Conservation (phyloP, 306 rosid species). For the Castanea sativa region DNA sequence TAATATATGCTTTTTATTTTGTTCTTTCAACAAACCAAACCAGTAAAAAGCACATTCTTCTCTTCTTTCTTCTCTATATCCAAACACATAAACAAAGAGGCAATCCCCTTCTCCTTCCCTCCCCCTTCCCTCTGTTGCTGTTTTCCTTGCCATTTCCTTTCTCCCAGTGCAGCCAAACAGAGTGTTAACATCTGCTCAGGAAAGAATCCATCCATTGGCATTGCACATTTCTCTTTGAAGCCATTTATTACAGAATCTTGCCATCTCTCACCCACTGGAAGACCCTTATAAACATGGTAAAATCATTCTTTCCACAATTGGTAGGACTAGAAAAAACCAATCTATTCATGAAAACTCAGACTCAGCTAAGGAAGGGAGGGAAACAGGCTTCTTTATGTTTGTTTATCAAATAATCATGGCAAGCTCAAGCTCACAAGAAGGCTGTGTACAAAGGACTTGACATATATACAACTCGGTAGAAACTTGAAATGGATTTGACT, state of each 20-base stretch:
- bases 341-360: neutral
- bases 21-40: neutral
- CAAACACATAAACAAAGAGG: neutral
- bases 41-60: neutral
- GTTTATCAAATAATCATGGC: neutral
- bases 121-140: neutral
- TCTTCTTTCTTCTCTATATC: neutral
- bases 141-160: neutral
- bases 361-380: neutral
- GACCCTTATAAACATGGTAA: neutral
- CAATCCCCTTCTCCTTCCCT: neutral
- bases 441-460: neutral
- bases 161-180: neutral
- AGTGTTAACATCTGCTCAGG: neutral
- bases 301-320: neutral
- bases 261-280: neutral
- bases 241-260: neutral
- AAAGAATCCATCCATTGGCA: neutral
- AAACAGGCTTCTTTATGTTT: neutral
- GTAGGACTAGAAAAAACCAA: neutral
- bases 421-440: neutral
- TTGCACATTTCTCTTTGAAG: neutral
- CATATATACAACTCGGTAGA: neutral
- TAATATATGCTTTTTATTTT: neutral
- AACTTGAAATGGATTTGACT: neutral